phyloP scores from a whole-genome alignment of 2,329 filamentous ascomycete species.

The Incumbomyces delicatus region DNA sequence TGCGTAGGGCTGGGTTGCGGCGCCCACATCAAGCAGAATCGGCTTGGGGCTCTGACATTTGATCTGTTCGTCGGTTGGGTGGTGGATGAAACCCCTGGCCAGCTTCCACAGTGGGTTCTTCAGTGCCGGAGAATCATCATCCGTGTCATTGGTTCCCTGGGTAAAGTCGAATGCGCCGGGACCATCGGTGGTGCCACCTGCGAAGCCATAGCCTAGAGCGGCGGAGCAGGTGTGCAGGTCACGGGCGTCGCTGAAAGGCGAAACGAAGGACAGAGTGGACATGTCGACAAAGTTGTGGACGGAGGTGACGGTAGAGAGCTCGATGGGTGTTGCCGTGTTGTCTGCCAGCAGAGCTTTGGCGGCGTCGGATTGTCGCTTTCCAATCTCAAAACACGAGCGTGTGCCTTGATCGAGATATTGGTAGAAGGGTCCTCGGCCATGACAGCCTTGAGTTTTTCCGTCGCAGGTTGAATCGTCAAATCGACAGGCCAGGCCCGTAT shows the following conservation, averaged over 20 bases:
- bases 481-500: conserved; percentile 48
- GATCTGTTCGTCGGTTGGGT: conserved; percentile 59
- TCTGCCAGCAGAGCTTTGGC: conserved; percentile 47
- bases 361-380: conserved; percentile 35
- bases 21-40: conserved; percentile 78
- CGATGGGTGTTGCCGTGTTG: conserved; percentile 37
- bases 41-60: conserved; percentile 74
- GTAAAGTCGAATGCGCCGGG: conserved; percentile 90
- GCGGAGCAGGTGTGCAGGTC: conserved; percentile 65
- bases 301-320: conserved; percentile 61
- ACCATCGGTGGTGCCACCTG: conserved; percentile 83
- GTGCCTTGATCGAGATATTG: conserved; percentile 35
- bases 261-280: conserved; percentile 60
- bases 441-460: conserved; percentile 34
- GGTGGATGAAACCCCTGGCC: conserved; percentile 62
- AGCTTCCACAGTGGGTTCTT: conserved; percentile 71
- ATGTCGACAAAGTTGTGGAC: conserved; percentile 83
- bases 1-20: conserved; percentile 64
- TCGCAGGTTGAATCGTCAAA: conserved; percentile 71
- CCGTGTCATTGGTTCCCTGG: conserved; percentile 51
- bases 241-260: conserved; percentile 58
- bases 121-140: conserved; percentile 52
- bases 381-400: conserved; percentile 42
- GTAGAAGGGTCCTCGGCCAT: conserved; percentile 38
- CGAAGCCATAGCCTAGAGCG: conserved; percentile 83